Base-by-base conservation (phyloP, 2,329 filamentous ascomycete genomes). In the Diaporthe caulivora region DNA sequence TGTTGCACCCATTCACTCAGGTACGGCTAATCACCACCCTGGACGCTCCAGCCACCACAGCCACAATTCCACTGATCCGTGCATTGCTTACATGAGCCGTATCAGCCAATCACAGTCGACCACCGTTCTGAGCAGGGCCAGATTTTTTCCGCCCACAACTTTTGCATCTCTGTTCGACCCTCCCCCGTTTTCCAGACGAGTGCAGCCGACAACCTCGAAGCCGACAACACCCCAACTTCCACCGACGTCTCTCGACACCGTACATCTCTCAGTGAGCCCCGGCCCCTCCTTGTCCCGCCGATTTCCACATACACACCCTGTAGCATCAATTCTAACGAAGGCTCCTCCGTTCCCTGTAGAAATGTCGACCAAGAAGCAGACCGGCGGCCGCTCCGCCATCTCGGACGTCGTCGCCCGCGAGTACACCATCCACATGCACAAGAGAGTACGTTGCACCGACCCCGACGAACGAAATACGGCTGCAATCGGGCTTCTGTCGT, bases 371-470 rank as follows among this genome's bases (percentile, higher is more conserved):
- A 83, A 85, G 82, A 90, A 91, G 88, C 93, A 92, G 88, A 84
- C 89, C 82, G 93, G 92, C 82, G 93, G 92, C 83, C 94, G 95
- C 86, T 98, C 95, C 87, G 97, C 97, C 90, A 98, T 99, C 87
- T 93, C 95, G 88, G 96, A 99, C 89, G 97, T 99, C 85, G 96
- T 99, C 87, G 93, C 97, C 83, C 95, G 97, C 92, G 97, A 99
- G 91, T 99, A 99, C 93, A 99, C 97, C 88, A 98, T 99, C 90
- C 96, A 99, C 92, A 90, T 99, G 83, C 97, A 99, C 94, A 98
- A 98, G 94, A 94, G 96, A 89, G 94, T 97, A 95, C 86, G 93
- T 93, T 18, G 86, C 75, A 74, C 72, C 74, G 71, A 57, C 31
- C 18, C 37, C 70, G 40, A 69, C 67, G 15, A 69, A 17, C 67